phyloP scores from a whole-genome alignment of 192 early-diverging fungal species.

The Coemansia sp. region DNA sequence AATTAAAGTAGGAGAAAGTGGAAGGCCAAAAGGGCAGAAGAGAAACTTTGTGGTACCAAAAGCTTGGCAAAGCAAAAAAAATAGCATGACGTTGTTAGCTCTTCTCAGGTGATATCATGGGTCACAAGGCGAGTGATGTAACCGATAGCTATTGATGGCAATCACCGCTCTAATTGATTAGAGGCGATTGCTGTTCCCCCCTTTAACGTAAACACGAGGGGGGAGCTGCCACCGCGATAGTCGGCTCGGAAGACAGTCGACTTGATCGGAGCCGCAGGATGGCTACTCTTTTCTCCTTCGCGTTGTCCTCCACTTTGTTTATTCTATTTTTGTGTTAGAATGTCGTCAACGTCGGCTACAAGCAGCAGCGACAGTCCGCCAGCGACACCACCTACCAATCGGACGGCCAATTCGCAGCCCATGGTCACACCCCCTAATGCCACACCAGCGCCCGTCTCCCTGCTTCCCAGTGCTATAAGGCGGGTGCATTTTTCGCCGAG shows the following conservation, averaged over 20 bases:
- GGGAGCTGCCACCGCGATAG: neutral
- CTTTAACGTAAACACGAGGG: neutral
- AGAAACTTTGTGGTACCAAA: no score
- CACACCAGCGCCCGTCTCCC: neutral
- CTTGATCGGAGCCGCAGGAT: neutral
- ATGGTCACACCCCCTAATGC: slow-evolving; percentile 9
- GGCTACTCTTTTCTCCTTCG: neutral
- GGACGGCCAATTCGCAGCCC: neutral
- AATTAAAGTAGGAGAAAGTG: neutral
- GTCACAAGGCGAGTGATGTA: neutral
- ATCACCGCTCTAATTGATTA: neutral
- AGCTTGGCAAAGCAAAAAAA: no score
- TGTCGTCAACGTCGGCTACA: neutral
- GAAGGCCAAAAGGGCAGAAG: neutral
- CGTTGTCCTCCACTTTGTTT: neutral
- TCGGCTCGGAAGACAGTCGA: neutral
- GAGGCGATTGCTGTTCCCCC: neutral
- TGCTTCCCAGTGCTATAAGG: slow-evolving; percentile 14
- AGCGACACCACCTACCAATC: slow-evolving; percentile 6
- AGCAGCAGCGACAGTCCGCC: neutral
- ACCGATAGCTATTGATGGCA: neutral
- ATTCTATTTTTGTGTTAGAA: neutral
- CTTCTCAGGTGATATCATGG: no score
- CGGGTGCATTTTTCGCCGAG: slow-evolving; percentile 48
- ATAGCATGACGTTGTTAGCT: no score